Base-by-base conservation (phyloP, 2,329 filamentous ascomycete genomes). In the Sporothrix variecibatus region DNA sequence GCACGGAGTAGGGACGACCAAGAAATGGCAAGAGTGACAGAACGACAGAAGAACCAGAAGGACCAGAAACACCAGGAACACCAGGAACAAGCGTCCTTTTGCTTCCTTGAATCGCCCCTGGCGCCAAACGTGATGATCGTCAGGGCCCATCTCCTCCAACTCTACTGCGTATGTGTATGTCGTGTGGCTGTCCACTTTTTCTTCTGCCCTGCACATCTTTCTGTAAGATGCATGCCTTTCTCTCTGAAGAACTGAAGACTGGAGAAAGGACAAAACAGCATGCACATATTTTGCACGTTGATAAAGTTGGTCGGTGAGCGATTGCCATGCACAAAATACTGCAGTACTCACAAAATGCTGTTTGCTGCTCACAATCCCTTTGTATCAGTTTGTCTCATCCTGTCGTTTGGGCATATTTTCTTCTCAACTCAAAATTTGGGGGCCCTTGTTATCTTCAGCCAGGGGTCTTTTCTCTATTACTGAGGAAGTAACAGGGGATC, bases 91-190 rank as follows among this genome's bases (percentile, higher is more conserved):
- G 58, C 58, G 58, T 38, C 31, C 31, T 34, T 38, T 62, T 38
- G n/a, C 23, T 15, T 43, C 20, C 23, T 31, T 2, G n/a, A 31
- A 31, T 8, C 8, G 15, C 64, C 65, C 65, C 65, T 68, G 46
- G 65, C 65, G 26, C 26, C 43, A 68, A 28, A 31, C 26, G 43
- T 34, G 43, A 51, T 51, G 65, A 68, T 68, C 65, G 65, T 68
- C 65, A 68, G 65, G 65, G 43, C 43, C 65, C 40, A 51, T 51
- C 46, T 49, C 65, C 64, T 17, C 43, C 38, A 9, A 28, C 43
- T 38, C 56, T 60, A 23, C 23, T n/a, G 23, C n/a, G n/a, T n/a
- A n/a, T n/a, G n/a, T n/a, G n/a, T n/a, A n/a, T n/a, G n/a, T n/a
- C n/a, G n/a, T 58, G 53, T 56, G 53, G 49, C 49, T 23, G 31